Conservation (phyloP, 352 stramenopile species). For the Phytopythium delawarense region DNA sequence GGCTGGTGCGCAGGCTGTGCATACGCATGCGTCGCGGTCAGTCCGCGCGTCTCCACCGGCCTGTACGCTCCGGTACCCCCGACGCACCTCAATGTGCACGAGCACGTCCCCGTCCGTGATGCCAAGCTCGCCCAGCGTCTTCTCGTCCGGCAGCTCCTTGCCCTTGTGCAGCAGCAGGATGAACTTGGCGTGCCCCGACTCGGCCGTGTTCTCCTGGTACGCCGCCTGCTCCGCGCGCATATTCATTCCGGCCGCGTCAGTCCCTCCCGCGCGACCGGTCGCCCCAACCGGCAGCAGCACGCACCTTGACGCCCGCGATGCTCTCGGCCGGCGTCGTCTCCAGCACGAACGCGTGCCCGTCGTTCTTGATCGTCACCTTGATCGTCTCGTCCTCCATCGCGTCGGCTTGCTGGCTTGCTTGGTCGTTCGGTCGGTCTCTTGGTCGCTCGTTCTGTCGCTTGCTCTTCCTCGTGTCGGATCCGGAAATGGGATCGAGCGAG, state of each 20-base stretch:
- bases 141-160: slow-evolving; percentile 82
- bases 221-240: slow-evolving; percentile 23
- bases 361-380: slow-evolving; percentile 81
- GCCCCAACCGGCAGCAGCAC: not conserved
- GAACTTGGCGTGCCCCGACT: slow-evolving; percentile 61
- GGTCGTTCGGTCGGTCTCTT: no score
- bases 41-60: not conserved
- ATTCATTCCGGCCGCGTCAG: not conserved
- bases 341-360: slow-evolving; percentile 56
- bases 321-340: slow-evolving; percentile 68
- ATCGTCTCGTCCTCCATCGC: slow-evolving; percentile 35
- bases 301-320: slow-evolving; percentile 74
- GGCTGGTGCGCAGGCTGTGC: slow-evolving; percentile 62
- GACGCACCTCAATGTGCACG: slow-evolving; percentile 72
- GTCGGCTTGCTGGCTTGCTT: not conserved
- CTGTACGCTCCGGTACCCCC: not conserved
- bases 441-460: no score
- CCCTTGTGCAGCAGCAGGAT: slow-evolving; percentile 85
- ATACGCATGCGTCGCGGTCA: not conserved
- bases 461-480: not conserved
- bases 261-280: not conserved
- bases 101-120: slow-evolving; percentile 76
- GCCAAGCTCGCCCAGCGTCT: slow-evolving; percentile 74
- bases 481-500: not conserved
- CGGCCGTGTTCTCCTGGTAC: slow-evolving; percentile 76